Percentiles rank a stretch among this genome's conserved stretches.
phyloP scores from a whole-genome alignment of 2,329 filamentous ascomycete species.

The Chaetomiaceae sp. region DNA sequence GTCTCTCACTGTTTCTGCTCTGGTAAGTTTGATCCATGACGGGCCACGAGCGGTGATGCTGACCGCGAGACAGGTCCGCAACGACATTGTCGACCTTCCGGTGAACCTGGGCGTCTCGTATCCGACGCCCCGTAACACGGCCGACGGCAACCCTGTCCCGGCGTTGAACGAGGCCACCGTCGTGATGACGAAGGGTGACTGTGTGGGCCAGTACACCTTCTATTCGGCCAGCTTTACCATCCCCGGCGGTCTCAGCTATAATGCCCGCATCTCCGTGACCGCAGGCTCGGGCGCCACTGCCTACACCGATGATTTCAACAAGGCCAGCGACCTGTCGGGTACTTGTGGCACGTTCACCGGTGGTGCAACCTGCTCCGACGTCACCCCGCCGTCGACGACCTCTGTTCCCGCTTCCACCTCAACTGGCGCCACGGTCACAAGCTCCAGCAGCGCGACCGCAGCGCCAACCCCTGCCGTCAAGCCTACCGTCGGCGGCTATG shows the following conservation, averaged over 20 bases:
- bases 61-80: conserved; percentile 36
- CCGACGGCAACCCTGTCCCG: conserved; percentile 41
- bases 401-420: conserved; percentile 12
- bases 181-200: conserved; percentile 40
- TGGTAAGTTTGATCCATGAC: conserved; percentile 23
- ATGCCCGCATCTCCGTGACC: conserved; percentile 44
- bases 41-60: neutral
- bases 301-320: conserved; percentile 46
- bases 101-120: conserved; percentile 43
- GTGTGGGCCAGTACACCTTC: conserved; percentile 46
- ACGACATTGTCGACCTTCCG: conserved; percentile 41
- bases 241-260: conserved; percentile 41
- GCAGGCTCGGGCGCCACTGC: conserved; percentile 35
- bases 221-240: conserved; percentile 43
- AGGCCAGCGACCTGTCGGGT: conserved; percentile 40
- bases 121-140: conserved; percentile 33
- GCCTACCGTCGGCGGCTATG: conserved; percentile 41
- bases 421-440: conserved; percentile 18
- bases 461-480: conserved; percentile 37
- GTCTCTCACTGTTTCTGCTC: conserved; percentile 42
- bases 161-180: conserved; percentile 37
- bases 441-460: conserved; percentile 19
- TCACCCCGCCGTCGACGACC: conserved; percentile 16
- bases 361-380: conserved; percentile 28
- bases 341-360: conserved; percentile 41